Evolutionary conservation across 176 grass and related monocot genomes (phyloP).

Genomic region (Oryza nivara): DNA sequence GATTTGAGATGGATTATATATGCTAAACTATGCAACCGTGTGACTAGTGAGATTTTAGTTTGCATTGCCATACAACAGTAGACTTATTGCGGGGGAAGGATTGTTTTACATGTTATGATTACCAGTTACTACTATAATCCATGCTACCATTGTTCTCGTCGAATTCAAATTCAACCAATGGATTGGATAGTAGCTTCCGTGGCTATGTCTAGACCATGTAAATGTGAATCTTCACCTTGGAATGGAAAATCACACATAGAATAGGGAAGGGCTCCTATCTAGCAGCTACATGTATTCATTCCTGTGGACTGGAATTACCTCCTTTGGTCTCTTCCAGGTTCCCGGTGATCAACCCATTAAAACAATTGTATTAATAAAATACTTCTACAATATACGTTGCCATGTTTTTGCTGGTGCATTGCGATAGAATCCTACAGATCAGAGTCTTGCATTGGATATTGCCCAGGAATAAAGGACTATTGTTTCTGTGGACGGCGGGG

Average conservation of each 20-base stretch:
- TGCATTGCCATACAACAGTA: background rate
- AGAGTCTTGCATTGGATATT: background rate
- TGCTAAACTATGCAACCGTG: background rate
- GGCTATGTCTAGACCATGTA: background rate
- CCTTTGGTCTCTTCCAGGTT: background rate
- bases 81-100: background rate
- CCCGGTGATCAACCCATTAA: background rate
- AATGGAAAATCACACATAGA: background rate
- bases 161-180: background rate
- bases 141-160: background rate
- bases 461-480: background rate
- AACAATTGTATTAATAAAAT: background rate
- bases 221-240: constrained; percentile 21
- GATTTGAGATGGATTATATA: background rate
- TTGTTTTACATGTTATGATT: background rate
- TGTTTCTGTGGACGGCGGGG: background rate
- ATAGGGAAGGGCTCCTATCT: background rate
- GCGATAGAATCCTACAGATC: background rate
- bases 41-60: background rate
- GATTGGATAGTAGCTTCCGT: constrained; percentile 11
- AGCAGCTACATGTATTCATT: background rate
- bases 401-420: background rate
- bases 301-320: background rate
- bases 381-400: background rate
- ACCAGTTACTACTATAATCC: background rate